Evolutionary conservation across 805 yeast species (phyloP).

Genomic region (Teunomyces kruisii): DNA sequence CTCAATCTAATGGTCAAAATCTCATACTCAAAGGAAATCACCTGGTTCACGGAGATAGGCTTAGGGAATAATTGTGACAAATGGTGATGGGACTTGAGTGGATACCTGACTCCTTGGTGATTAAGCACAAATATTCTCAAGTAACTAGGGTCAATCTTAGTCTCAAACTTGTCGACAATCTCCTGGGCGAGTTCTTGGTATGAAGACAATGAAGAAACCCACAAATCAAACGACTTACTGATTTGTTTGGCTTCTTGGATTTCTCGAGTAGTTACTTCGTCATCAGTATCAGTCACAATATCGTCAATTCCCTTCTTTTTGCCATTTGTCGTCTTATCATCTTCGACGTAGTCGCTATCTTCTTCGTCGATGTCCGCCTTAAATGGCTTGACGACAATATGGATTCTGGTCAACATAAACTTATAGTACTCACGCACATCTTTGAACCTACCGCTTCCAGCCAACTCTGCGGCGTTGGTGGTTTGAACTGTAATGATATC

Average conservation of each 20-base stretch:
- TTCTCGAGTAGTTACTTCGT: conserved; percentile 14
- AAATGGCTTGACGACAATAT: conserved; percentile 51
- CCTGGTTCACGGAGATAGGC: conserved; percentile 44
- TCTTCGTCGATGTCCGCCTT: conserved; percentile 46
- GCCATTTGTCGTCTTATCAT: conserved; percentile 2
- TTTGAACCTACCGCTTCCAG: conserved; percentile 14
- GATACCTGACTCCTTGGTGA: conserved; percentile 56
- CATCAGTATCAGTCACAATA: conserved; percentile 8
- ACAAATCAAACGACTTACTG: conserved; percentile 49
- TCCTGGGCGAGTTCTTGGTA: conserved; percentile 62
- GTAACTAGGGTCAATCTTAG: conserved; percentile 53
- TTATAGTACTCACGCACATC: conserved; percentile 48
- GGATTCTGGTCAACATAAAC: conserved; percentile 60
- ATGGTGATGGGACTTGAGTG: conserved; percentile 35
- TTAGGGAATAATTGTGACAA: conserved; percentile 44
- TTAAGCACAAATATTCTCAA: conserved; percentile 65
- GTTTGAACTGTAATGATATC: conserved; percentile 55
- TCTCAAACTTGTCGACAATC: conserved; percentile 51
- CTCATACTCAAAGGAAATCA: conserved; percentile 65
- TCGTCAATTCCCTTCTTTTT: background rate
- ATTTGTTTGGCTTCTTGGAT: conserved; percentile 17
- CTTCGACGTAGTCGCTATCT: conserved; percentile 46
- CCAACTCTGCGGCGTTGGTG: conserved; percentile 22
- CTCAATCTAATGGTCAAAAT: conserved; percentile 68
- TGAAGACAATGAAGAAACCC: conserved; percentile 63